Base-by-base conservation (phyloP, 257 asterid species). In the Verbascum thapsus region DNA sequence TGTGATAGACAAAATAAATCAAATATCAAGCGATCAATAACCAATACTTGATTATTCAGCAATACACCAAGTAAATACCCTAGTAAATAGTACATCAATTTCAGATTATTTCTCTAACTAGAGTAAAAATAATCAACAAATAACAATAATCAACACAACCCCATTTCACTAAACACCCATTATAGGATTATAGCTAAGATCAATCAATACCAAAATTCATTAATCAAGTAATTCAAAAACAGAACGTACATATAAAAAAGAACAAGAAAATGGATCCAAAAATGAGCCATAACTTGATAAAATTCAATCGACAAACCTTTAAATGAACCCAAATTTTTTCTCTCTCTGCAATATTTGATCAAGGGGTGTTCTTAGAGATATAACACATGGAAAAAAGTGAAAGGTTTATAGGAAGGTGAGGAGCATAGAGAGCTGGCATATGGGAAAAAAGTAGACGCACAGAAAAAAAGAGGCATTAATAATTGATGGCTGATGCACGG, bases 351-450 rank as follows among this genome's bases (percentile, higher is more conserved):
- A 19, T 39, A 20, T 64, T 18, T 40, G 68, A 65, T 55, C 52
- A 23, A 50, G 32, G 65, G 60, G 37, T 37, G 23, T 12, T 39
- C 37, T 40, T 30, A n/a, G 61, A 37, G 59, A 60, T 74, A 71
- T 71, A 71, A 53, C 63, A 54, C 44, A 43, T 35, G 37, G 4
- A 53, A 68, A 75, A 60, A 59, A 63, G 39, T 12, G 20, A 58
- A 71, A 67, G 73, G 73, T 63, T 56, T 67, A 58, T 17, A 57
- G 64, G 63, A 64, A 63, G 64, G 64, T 67, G 51, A 68, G 68
- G 45, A 43, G 57, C 52, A 45, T 54, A 58, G 74, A 64, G 64
- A 70, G 80, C 78, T 73, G 80, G 82, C 72, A 73, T 69, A 70
- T 63, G 68, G 37, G 47, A 53, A 17, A 63, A 66, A 69, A 50